A percentile compares a stretch with the other conserved stretches of the same genome.
Evolutionary conservation across 2,329 filamentous ascomycete species (phyloP).

Genomic region (Fusarium temperatum): DNA sequence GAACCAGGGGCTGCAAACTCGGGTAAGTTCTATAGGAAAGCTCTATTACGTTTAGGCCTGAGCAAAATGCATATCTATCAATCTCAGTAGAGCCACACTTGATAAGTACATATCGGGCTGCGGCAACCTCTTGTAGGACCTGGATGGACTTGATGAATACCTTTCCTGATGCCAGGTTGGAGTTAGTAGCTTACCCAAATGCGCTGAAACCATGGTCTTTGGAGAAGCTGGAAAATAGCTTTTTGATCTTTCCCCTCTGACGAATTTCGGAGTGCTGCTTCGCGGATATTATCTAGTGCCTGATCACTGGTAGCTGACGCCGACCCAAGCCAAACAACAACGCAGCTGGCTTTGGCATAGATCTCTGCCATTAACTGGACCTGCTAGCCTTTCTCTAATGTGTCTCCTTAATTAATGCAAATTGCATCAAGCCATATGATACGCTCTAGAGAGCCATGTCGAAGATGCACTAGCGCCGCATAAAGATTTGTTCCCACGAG

Average conservation of each 20-base stretch:
- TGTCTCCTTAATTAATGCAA: not conserved
- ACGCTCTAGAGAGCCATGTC: not conserved
- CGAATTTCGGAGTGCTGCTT: not conserved
- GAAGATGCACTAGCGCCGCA: not conserved
- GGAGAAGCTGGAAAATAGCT: not conserved
- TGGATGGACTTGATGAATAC: not conserved
- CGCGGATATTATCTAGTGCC: not conserved
- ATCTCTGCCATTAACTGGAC: not conserved
- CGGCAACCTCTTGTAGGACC: not conserved
- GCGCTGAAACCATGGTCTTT: not conserved
- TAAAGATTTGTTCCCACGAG: not conserved
- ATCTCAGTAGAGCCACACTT: not conserved
- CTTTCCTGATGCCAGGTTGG: not conserved
- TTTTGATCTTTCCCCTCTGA: not conserved
- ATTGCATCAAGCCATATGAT: not conserved
- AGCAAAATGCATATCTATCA: not conserved
- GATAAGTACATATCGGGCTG: not conserved
- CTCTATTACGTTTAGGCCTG: not conserved
- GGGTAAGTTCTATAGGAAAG: not conserved
- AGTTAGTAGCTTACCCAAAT: not conserved
- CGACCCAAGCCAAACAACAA: not conserved
- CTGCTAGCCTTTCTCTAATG: not conserved
- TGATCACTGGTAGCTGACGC: not conserved
- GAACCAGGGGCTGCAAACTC: not conserved
- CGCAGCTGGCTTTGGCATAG: not conserved